Evolutionary conservation across 2,329 filamentous ascomycete genomes (phyloP).

Genomic region (Calycina herbarum): DNA sequence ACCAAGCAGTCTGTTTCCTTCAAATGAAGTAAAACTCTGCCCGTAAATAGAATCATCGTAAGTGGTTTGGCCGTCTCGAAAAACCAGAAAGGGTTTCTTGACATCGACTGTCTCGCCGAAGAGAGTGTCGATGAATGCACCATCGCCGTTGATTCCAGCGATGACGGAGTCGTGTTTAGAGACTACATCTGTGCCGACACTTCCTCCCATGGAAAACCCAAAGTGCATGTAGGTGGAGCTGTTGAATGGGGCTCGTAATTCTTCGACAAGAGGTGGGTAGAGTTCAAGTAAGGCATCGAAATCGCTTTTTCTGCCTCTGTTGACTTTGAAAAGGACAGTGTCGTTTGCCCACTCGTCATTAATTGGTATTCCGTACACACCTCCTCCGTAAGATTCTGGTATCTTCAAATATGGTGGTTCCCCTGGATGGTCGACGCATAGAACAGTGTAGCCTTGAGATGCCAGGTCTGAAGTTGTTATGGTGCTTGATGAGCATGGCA

Average conservation of each 20-base stretch:
- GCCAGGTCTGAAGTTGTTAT: background rate
- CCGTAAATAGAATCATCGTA: background rate
- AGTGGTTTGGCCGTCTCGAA: background rate
- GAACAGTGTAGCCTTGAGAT: background rate
- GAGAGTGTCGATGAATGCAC: background rate
- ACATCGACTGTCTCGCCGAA: background rate
- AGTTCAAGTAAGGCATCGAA: background rate
- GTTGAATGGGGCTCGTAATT: background rate
- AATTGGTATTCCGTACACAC: background rate
- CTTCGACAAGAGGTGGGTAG: background rate
- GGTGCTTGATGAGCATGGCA: background rate
- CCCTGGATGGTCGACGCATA: background rate
- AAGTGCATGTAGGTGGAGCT: background rate
- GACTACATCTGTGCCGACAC: constrained; percentile 1
- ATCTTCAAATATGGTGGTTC: background rate
- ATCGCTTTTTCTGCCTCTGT: background rate
- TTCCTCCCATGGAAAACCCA: background rate
- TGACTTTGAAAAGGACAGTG: constrained; percentile 1
- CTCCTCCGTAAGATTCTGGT: background rate
- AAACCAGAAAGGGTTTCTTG: background rate
- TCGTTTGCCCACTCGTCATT: background rate
- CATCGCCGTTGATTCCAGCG: background rate
- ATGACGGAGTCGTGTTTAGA: background rate
- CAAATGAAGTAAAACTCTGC: background rate
- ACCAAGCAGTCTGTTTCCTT: background rate